Base-by-base conservation (phyloP, 1,139 yeast genomes). In the Kurtzmaniella quercitrusa region DNA sequence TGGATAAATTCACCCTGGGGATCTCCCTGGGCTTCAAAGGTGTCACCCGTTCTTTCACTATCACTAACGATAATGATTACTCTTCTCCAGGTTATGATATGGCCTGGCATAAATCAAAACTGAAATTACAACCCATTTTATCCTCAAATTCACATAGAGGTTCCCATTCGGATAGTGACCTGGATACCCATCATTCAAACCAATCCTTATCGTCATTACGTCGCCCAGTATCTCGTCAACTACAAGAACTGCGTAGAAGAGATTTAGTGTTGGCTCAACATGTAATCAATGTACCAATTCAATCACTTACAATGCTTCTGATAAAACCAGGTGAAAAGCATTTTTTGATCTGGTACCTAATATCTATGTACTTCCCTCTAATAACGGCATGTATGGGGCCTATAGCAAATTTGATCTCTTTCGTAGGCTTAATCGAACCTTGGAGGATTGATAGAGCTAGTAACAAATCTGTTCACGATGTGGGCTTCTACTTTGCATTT, bases 301-400 rank as follows among this genome's bases (percentile, higher is more conserved):
- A 56, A 10, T 50, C 66, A 2, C 62, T 70, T 4, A 53, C 63
- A 18, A 62, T 59, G 41, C 50, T 70, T 27, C 54, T 56, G 19
- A 56, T 67, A 16, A 62, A 66, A 43, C 83, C 82, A 0, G 82
- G 81, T 0, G 81, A 76, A 23, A 55, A 53, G 0, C 45, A 58
- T 38, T 81, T 81, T 52, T 56, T 77, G 2, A 39, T 74, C 27
- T 84, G 91, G 90, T 82, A 79, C 53, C 55, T 73, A 14, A 63
- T 82, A 1, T 79, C 89, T 1, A 74, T 85, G 3, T 80, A 80
- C 52, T 74, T 86, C 52, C 95, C 95, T 0, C 72, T 87, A 14
- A 58, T 83, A 2, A 81, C 90, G 0, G 90, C 94, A 1, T 85
- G 91, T 52, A 54, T 83, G 36, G 94, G 94, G 0, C 95, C 95